These are phyloP conservation scores for Nakataea oryzae DNA, from an alignment of 2,329 filamentous ascomycete species.

Conservation along the genomic window DNA sequence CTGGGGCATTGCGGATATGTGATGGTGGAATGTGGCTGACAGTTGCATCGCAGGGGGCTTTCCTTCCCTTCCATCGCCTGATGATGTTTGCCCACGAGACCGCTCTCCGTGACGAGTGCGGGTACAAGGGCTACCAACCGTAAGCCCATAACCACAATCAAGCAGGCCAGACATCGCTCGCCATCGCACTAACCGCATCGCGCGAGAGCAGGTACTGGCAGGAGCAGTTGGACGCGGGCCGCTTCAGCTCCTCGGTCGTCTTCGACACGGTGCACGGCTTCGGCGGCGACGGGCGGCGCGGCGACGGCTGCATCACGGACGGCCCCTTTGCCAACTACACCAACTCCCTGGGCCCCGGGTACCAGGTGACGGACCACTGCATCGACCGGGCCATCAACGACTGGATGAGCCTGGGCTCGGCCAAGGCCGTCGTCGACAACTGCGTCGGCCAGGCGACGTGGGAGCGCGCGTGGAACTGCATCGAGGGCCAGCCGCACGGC, in stretches of 20 bases:
- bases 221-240: slow-evolving; percentile 8
- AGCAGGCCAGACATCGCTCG: not conserved
- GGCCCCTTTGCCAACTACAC: slow-evolving; percentile 12
- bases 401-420: not conserved
- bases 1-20: not conserved
- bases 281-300: slow-evolving; percentile 7
- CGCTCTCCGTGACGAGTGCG: slow-evolving; percentile 15
- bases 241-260: slow-evolving; percentile 6
- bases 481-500: slow-evolving; percentile 16
- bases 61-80: slow-evolving; percentile 20
- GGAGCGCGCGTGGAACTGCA: slow-evolving; percentile 14
- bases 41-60: slow-evolving; percentile 10
- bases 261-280: slow-evolving; percentile 9
- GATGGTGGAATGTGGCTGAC: not conserved
- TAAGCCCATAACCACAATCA: slow-evolving; percentile 1
- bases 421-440: slow-evolving; percentile 4
- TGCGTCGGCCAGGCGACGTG: slow-evolving; percentile 3
- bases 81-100: slow-evolving; percentile 17
- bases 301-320: slow-evolving; percentile 6
- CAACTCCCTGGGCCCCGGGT: slow-evolving; percentile 10
- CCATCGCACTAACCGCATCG: not conserved
- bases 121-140: slow-evolving; percentile 17
- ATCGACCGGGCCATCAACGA: slow-evolving; percentile 10
- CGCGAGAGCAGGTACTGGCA: slow-evolving; percentile 8
- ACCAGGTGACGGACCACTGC: slow-evolving; percentile 9